These are phyloP conservation scores for Mucor velutinosus DNA, from an alignment of 371 early-diverging fungal genomes.

Conservation along the genomic window DNA sequence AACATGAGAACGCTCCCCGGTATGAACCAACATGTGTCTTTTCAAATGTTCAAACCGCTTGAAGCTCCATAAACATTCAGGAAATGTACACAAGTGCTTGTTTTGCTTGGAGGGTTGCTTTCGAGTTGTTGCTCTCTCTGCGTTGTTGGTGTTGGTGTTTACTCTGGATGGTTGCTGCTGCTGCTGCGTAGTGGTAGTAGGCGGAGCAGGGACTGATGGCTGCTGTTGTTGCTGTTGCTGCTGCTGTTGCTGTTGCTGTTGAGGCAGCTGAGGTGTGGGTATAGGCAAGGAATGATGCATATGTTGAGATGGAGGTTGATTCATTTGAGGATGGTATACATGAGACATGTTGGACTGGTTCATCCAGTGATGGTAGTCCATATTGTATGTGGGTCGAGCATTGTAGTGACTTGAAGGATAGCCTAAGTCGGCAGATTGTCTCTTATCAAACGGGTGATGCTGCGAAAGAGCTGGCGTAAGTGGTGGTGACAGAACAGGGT, in stretches of 20 bases:
- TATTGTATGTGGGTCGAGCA: constrained; percentile 13
- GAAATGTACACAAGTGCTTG: constrained; percentile 58
- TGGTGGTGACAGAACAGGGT: constrained; percentile 47
- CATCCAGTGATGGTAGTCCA: constrained; percentile 37
- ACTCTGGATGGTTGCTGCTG: background rate
- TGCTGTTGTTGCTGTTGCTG: constrained; percentile 5
- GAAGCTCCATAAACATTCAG: constrained; percentile 63
- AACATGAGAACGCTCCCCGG: constrained; percentile 66
- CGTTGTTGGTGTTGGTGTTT: constrained; percentile 11
- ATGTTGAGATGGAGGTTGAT: constrained; percentile 8
- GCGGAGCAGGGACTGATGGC: constrained; percentile 14
- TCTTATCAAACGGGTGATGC: constrained; percentile 39
- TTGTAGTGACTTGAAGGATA: constrained; percentile 12
- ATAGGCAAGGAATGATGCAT: constrained; percentile 10
- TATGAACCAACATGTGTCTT: constrained; percentile 77
- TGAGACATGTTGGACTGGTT: constrained; percentile 13
- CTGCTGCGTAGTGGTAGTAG: constrained; percentile 3
- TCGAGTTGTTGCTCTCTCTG: constrained; percentile 17
- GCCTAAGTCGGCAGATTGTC: constrained; percentile 29
- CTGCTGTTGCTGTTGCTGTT: constrained; percentile 11
- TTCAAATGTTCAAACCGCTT: constrained; percentile 88
- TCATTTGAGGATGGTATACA: constrained; percentile 6
- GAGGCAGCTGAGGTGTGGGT: background rate
- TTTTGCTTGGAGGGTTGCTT: constrained; percentile 46
- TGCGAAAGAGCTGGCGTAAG: constrained; percentile 45